Evolutionary conservation across 345 rosid genomes (phyloP), one percentile per base, ranked within the genome.

Genomic region (Angophora floribunda): DNA sequence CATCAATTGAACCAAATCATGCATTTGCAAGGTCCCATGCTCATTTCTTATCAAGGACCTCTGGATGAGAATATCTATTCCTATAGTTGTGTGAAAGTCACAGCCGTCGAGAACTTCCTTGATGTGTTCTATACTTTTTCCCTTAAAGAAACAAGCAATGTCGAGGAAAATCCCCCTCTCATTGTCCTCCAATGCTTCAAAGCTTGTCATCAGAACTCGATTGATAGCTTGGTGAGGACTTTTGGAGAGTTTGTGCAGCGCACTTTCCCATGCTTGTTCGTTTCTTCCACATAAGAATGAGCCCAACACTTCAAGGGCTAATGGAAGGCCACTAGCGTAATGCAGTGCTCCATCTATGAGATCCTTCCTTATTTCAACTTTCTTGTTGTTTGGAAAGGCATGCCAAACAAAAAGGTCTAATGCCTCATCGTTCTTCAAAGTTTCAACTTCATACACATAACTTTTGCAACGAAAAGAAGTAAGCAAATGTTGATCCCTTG

Each of bases 161-260:
- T 57, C 63, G 0, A 22, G 63, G 13, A 57, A 57, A 57, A 57
- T 9, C 13, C 22, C 63, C 6, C 1, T 57, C 6, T 57, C n/a
- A 0, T 57, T 9, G 0, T 57, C 0, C 5, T 9, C 13, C 28
- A 57, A 57, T 57, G 28, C n/a, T 3, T 57, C 3, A 2, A 57
- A 22, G 63, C 0, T 57, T 57, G 0, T 57, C 63, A 22, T 57
- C 0, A 57, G 1, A 57, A 57, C 13, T 9, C 1, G 2, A 9
- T 57, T 0, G 2, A 57, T 57, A 3, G 0, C 1, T 9, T 21
- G 1, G n/a, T 1, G 2, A 1, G 1, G n/a, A 9, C 63, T 9
- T 0, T 19, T 0, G 3, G 1, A 57, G n/a, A 57, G 63, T 9
- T 57, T 4, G 4, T 0, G 13, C 0, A 22, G 28, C 0, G 13